Evolutionary conservation across 108 stramenopile species (phyloP).

Genomic region (Discostella pseudostelligera): DNA sequence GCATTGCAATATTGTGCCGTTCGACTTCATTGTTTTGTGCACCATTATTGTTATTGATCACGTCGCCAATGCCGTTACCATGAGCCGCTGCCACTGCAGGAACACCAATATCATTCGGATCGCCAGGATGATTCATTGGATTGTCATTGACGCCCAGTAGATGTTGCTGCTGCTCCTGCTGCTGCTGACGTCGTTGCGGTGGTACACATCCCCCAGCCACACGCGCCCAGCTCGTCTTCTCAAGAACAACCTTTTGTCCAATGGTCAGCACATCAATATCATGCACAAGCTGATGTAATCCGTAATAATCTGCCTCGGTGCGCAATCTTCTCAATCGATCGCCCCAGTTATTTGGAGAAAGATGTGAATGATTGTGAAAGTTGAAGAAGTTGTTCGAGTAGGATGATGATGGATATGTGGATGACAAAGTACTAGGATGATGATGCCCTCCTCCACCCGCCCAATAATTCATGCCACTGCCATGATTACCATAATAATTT

Average conservation of each 20-base stretch:
- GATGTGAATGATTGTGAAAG: too few relatives aligned
- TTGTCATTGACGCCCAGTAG: not conserved
- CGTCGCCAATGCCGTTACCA: slow-evolving; percentile 3
- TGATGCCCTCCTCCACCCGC: not conserved
- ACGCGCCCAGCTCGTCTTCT: slow-evolving; percentile 24
- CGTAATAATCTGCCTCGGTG: slow-evolving; percentile 46
- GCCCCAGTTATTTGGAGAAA: not conserved
- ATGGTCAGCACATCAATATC: slow-evolving; percentile 39
- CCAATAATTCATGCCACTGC: not conserved
- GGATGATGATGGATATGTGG: slow-evolving; percentile 6
- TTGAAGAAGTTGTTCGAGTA: too few relatives aligned
- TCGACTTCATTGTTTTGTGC: slow-evolving; percentile 4
- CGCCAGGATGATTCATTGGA: not conserved
- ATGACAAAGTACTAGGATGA: not conserved
- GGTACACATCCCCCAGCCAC: slow-evolving; percentile 39
- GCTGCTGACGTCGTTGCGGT: not conserved
- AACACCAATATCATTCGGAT: too few relatives aligned
- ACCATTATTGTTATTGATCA: slow-evolving; percentile 11
- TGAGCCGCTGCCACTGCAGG: not conserved
- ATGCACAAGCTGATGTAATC: slow-evolving; percentile 30
- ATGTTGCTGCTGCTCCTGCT: not conserved
- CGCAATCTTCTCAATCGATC: slow-evolving; percentile 29
- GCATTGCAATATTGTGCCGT: not conserved
- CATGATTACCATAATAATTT: not conserved
- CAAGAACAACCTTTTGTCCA: slow-evolving; percentile 27